Evolutionary conservation across 495 filamentous ascomycete species (phyloP).

Genomic region (Rostrohypoxylon terebratum): DNA sequence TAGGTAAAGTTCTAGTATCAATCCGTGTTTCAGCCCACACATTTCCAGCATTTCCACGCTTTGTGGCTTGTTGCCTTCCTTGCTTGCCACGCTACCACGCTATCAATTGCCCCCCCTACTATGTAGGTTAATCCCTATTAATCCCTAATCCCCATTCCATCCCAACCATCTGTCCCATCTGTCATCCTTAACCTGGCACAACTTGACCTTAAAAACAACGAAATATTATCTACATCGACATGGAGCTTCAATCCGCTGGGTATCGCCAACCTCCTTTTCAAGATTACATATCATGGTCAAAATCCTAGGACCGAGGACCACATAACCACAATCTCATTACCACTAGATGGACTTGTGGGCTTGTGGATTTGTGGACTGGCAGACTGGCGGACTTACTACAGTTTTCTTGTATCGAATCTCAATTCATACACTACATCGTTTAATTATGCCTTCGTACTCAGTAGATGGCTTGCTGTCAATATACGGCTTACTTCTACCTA

Average conservation of each 20-base stretch:
- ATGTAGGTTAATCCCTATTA: too few species aligned
- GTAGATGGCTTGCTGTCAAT: neutral
- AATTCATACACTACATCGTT: too few species aligned
- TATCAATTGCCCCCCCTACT: neutral
- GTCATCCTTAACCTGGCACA: too few species aligned
- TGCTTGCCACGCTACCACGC: constrained; percentile 19
- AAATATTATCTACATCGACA: neutral
- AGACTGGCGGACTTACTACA: too few species aligned
- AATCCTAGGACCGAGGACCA: too few species aligned
- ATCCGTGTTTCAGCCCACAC: constrained; percentile 41
- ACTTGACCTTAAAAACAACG: neutral
- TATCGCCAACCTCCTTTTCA: constrained; percentile 3
- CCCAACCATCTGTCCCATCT: neutral
- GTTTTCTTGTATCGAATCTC: neutral
- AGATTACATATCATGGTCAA: neutral
- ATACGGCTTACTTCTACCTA: neutral
- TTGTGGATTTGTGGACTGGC: too few species aligned
- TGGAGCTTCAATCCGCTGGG: neutral
- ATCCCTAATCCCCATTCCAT: neutral
- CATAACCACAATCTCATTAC: neutral
- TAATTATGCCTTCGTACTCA: neutral
- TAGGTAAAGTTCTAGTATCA: constrained; percentile 19
- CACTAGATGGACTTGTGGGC: neutral
- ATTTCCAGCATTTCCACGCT: constrained; percentile 17
- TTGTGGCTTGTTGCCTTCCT: constrained; percentile 29